These are phyloP conservation scores for Zizania palustris DNA, from an alignment of 202 grass and related monocot genomes.

Conservation along the genomic window DNA sequence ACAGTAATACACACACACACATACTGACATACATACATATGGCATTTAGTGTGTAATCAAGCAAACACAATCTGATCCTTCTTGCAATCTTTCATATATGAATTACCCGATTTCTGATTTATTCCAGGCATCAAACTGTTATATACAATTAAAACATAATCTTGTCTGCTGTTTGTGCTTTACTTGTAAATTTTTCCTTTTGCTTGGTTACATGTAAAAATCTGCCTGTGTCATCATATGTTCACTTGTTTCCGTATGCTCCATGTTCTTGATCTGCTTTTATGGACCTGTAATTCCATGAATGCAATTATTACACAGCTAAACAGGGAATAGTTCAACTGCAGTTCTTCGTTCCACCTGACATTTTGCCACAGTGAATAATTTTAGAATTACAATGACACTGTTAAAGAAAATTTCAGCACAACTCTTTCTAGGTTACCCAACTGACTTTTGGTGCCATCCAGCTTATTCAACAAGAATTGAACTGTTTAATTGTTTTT, in stretches of 20 bases:
- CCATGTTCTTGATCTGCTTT: neutral
- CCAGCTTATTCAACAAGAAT: slow-evolving; percentile 17
- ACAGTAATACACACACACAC: too few species aligned
- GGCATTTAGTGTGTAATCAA: neutral
- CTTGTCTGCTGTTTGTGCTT: neutral
- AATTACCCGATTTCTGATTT: neutral
- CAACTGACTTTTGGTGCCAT: neutral
- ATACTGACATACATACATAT: neutral
- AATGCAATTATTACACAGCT: neutral
- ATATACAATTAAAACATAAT: neutral
- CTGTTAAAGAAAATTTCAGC: neutral
- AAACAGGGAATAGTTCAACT: neutral
- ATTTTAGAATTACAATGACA: neutral
- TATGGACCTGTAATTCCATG: slow-evolving; percentile 1
- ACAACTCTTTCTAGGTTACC: neutral
- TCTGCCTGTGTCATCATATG: neutral
- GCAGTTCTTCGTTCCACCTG: neutral
- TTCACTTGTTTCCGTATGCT: neutral
- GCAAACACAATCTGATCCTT: neutral
- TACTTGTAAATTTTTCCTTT: neutral
- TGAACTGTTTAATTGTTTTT: neutral
- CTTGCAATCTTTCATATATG: neutral
- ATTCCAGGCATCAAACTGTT: neutral
- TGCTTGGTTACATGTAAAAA: neutral
- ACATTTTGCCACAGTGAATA: neutral